Evolutionary conservation across 495 filamentous ascomycete species (phyloP).

Genomic region (Xylaria longipes): DNA sequence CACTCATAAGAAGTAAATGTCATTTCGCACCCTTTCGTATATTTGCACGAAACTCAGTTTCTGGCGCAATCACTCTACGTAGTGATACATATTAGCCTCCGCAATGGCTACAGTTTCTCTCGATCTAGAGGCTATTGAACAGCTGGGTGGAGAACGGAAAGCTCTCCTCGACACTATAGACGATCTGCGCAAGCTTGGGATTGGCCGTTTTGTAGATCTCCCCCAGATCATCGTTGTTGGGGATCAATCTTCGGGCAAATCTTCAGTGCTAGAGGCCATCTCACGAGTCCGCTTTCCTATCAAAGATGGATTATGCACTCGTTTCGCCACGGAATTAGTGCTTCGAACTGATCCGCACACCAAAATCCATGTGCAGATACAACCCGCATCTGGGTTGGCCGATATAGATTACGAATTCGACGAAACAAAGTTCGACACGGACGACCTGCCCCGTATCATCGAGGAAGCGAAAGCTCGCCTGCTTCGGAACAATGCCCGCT

Average conservation of each 20-base stretch:
- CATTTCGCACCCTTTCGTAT: neutral
- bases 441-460: constrained; percentile 54
- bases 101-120: constrained; percentile 31
- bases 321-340: constrained; percentile 70
- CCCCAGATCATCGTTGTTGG: constrained; percentile 80
- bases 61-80: neutral
- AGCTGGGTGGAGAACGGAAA: constrained; percentile 36
- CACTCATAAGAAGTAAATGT: neutral
- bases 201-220: constrained; percentile 59
- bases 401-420: constrained; percentile 27
- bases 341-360: constrained; percentile 47
- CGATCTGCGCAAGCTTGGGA: constrained; percentile 53
- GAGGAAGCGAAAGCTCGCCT: constrained; percentile 48
- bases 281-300: constrained; percentile 71
- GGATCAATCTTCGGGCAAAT: constrained; percentile 75
- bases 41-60: neutral
- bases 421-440: constrained; percentile 42
- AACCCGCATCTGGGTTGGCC: constrained; percentile 37
- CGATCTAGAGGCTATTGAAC: constrained; percentile 30
- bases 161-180: constrained; percentile 59
- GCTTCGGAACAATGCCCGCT: constrained; percentile 40
- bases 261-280: constrained; percentile 76
- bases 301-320: constrained; percentile 69
- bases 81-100: neutral
- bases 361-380: constrained; percentile 36